Base-by-base conservation (phyloP, 306 rosid genomes). In the Malus sieversii region DNA sequence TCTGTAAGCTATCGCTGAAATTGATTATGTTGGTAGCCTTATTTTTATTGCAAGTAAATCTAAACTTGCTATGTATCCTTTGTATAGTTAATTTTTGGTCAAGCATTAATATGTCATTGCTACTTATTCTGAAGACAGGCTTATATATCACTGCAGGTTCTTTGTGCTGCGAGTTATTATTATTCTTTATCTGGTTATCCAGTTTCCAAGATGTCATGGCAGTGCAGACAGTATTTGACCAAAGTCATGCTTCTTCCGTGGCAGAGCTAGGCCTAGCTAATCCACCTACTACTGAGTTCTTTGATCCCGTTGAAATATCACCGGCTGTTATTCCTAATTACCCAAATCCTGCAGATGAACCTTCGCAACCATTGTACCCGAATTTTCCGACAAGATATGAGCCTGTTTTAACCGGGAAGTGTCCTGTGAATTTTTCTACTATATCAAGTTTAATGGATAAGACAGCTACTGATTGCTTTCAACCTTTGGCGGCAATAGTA, bases 261-360 rank as follows among this genome's bases (percentile, higher is more conserved):
- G 64, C 76, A 72, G 90, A 82, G 82, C 87, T 85, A 27, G 66
- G 38, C 66, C 35, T 61, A 76, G 93, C 95, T 61, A 85, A 80
- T 80, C 88, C 91, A 70, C 99, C 98, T 29, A 38, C 79, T 74
- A 79, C 78, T 48, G 97, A 83, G 74, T 83, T 88, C 83, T 92
- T 92, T 76, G 98, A 92, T 35, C 99, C 99, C 73, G 87, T 90
- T 80, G 92, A 90, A 72, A 96, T 96, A 86, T 96, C 99, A 38
- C 99, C 98, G 75, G 89, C 97, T 66, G 92, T 92, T 76, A 84
- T 92, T 68, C 99, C 99, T 25, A 87, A 89, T 63, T 72, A 86
- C 67, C 97, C 97, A 53, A 73, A 78, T 83, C 93, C 96, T 72
- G 81, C 68, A 32, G 42, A 68, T 19, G 89, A 84, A 68, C 73